Evolutionary conservation across 768 basidiomycete species (phyloP), one percentile per base, ranked within the genome.

Genomic region (Kwoniella sp.): DNA sequence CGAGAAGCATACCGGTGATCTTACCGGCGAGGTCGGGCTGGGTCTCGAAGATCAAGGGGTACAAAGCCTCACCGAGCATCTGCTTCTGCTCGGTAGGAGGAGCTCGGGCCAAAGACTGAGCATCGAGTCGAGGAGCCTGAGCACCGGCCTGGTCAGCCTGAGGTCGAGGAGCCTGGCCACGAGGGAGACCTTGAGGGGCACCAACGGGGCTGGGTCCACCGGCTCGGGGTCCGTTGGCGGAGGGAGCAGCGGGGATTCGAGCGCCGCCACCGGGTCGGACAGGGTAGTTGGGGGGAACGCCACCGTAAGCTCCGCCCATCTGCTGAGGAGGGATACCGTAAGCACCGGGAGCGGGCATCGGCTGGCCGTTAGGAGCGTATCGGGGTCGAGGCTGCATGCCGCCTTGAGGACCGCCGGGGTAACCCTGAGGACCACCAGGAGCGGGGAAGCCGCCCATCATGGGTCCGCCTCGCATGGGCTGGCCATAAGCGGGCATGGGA

Each of bases 1-100:
- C 94, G 68, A 97, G 86, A 77, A 97, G 84, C 94, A 97, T 97
- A 67, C 92, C 94, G 48, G 94, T 97, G 80, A 97, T 96, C 85
- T 97, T 97, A 65, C 96, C 96, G 69, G 96, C 93, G 77, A 96
- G 84, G 22, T 95, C 94, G 62, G 93, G 91, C 74, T 98, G 88
- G 61, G 88, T 79, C 24, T 82, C 77, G 62, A 84, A 86, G 69
- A 97, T 94, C 78, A 87, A 89, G 86, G 95, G 88, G 83, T 97
- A 97, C 71, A 97, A 87, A 54, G 90, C 87, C 82, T 99, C 96
- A 71, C 96, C 96, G 52, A 99, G 85, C 89, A 97, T 92, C 81
- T 99, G 96, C 85, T 99, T 99, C 86, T 97, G 93, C 81, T 98
- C 95, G 80, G 84, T 83, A 36, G 87, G 86, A 52, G 84, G 81